Base-by-base conservation (phyloP, 148 eudicot genomes). In the Diospyros lotus region DNA sequence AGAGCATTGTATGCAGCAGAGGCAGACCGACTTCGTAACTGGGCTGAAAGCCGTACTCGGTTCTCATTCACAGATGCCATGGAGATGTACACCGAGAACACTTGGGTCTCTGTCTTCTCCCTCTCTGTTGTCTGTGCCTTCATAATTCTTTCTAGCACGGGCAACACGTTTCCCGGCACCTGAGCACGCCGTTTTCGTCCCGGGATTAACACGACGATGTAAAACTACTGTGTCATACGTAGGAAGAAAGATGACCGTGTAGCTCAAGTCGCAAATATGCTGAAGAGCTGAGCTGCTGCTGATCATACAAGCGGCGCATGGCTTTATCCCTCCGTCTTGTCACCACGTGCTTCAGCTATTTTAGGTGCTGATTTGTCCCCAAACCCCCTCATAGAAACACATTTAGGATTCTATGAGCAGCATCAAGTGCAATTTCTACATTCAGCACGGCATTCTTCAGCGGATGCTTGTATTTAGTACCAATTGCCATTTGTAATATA, bases 111-210 rank as follows among this genome's bases (percentile, higher is more conserved):
- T 1, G 99, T 96, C 42, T 86, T 93, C 85, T 96, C 99, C 40
- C 98, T 96, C 38, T 96, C 99, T 1, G 94, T 96, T 2, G 99
- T 96, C 39, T 96, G 99, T 54, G 98, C 99, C 10, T 96, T 96
- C 87, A 96, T 96, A 77, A 93, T 96, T 62, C 90, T 96, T 55
- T 89, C 99, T 4, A 87, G 97, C 48, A 91, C 98, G 12, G 85
- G 79, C 58, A 87, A 77, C 82, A 73, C 91, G 10, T 80, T 82
- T 40, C 94, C 85, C 0, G 97, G 98, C 61, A 89, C 94, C 74
- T 92, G 76, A 86, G 3, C 7, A 65, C 61, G 13, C 11, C 67
- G 44, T 38, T 38, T 17, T n/a, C 6, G 65, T 70, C n/a, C 56
- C 44, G 54, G 41, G 66, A 48, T 41, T 5, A 2, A 6, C 2